Percentiles rank a stretch among this genome's conserved stretches.
These are phyloP conservation scores for Cladosporium cucumerinum DNA, from an alignment of 2,329 filamentous ascomycete genomes.

Conservation along the genomic window DNA sequence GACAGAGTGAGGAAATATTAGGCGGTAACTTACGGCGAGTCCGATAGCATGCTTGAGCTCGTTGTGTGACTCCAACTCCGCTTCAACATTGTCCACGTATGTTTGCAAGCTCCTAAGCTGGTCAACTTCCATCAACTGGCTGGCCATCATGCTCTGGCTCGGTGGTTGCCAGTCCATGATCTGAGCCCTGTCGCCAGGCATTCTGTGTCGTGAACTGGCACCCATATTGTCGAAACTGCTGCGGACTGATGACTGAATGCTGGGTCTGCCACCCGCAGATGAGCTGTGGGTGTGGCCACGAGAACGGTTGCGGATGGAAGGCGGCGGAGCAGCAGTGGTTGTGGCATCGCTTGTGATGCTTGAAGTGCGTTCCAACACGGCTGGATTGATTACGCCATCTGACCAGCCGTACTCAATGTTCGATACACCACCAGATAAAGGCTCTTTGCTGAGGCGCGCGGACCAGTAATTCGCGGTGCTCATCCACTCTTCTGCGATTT, in stretches of 20 bases:
- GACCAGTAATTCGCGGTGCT: conserved; percentile 97
- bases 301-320: conserved; percentile 17
- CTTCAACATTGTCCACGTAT: conserved; percentile 83
- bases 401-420: conserved; percentile 99
- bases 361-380: conserved; percentile 35
- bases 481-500: conserved; percentile 93
- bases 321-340: conserved; percentile 30
- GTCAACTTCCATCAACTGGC: conserved; percentile 71
- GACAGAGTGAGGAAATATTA: not conserved
- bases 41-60: conserved; percentile 83
- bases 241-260: conserved; percentile 52
- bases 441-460: conserved; percentile 88
- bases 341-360: conserved; percentile 14
- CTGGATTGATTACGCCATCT: conserved; percentile 67
- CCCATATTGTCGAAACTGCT: conserved; percentile 54
- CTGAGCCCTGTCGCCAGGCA: conserved; percentile 79
- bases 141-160: conserved; percentile 83
- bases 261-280: conserved; percentile 30
- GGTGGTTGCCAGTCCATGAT: conserved; percentile 89
- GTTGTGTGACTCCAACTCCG: conserved; percentile 82
- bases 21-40: conserved; percentile 59
- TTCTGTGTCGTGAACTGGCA: conserved; percentile 52
- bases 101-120: conserved; percentile 70
- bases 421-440: conserved; percentile 85
- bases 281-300: conserved; percentile 27